Percentiles rank a stretch among this genome's conserved stretches.
phyloP scores from a whole-genome alignment of 345 rosid species.

The Nephelium lappaceum region DNA sequence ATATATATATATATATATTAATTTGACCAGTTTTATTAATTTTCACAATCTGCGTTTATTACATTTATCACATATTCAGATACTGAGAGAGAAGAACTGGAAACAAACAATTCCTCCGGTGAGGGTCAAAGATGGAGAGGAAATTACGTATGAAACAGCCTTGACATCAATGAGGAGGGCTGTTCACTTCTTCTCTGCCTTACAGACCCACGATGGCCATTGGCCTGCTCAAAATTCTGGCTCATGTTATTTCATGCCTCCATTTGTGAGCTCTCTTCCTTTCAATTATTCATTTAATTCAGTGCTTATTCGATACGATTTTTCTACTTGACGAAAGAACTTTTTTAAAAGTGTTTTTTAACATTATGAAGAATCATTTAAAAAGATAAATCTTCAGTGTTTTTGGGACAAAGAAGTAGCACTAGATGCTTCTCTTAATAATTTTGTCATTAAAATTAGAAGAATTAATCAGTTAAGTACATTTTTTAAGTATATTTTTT shows the following conservation, averaged over 20 bases:
- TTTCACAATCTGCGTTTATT: no score
- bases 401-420: no score
- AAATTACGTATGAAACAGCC: constrained; percentile 34
- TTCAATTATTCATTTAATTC: no score
- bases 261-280: constrained; percentile 17
- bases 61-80: neutral
- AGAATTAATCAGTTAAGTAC: no score
- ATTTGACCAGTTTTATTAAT: no score
- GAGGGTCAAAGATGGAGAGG: constrained; percentile 31
- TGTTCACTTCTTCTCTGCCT: constrained; percentile 31
- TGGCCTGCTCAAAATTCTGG: constrained; percentile 46
- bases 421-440: neutral
- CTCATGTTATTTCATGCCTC: constrained; percentile 32
- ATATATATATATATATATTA: no score
- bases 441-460: neutral
- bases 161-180: constrained; percentile 27
- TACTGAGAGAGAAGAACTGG: constrained; percentile 30
- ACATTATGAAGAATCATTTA: no score
- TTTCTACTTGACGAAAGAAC: neutral
- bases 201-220: constrained; percentile 38
- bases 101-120: constrained; percentile 25
- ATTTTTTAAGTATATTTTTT: no score
- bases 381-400: no score
- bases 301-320: neutral
- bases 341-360: neutral